A percentile compares a stretch with the other conserved stretches of the same genome.
These are phyloP conservation scores for Malassezia nana DNA, from an alignment of 1,284 basidiomycete genomes.

Conservation along the genomic window DNA sequence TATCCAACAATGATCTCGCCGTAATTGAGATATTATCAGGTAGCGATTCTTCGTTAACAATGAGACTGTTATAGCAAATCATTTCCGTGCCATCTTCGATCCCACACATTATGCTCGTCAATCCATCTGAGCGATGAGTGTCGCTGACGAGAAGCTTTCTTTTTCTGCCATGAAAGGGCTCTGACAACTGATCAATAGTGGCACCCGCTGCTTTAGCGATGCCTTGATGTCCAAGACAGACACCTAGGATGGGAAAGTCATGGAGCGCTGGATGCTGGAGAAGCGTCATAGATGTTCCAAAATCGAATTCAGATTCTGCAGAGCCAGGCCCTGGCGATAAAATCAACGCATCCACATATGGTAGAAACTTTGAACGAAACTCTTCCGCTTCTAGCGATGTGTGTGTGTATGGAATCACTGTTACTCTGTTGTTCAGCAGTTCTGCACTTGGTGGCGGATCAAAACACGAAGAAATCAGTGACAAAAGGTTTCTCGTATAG, in stretches of 20 bases:
- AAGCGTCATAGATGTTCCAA: conserved; percentile 31
- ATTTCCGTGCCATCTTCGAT: conserved; percentile 57
- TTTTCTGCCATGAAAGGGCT: conserved; percentile 31
- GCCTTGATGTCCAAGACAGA: conserved; percentile 87
- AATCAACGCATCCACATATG: conserved; percentile 41
- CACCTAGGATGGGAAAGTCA: conserved; percentile 65
- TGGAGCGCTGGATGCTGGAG: conserved; percentile 22
- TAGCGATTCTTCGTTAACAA: conserved; percentile 49
- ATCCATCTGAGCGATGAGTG: conserved; percentile 22
- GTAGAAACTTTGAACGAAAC: conserved; percentile 27
- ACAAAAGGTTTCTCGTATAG: conserved; percentile 43
- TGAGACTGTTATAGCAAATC: conserved; percentile 65
- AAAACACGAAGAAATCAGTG: conserved; percentile 21
- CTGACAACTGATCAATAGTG: conserved; percentile 21
- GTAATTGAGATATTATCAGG: conserved; percentile 51
- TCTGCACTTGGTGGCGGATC: neutral
- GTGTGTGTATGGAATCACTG: conserved; percentile 41
- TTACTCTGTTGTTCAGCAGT: conserved; percentile 20
- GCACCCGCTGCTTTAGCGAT: conserved; percentile 70
- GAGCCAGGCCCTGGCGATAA: conserved; percentile 42
- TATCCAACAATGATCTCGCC: conserved; percentile 39
- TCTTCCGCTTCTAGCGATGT: conserved; percentile 21
- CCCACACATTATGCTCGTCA: conserved; percentile 58
- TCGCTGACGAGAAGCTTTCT: conserved; percentile 22
- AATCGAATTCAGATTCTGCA: conserved; percentile 30